A percentile compares a stretch with the other conserved stretches of the same genome.
Conservation (phyloP, 495 filamentous ascomycete species). For the Penicillium silybi region DNA sequence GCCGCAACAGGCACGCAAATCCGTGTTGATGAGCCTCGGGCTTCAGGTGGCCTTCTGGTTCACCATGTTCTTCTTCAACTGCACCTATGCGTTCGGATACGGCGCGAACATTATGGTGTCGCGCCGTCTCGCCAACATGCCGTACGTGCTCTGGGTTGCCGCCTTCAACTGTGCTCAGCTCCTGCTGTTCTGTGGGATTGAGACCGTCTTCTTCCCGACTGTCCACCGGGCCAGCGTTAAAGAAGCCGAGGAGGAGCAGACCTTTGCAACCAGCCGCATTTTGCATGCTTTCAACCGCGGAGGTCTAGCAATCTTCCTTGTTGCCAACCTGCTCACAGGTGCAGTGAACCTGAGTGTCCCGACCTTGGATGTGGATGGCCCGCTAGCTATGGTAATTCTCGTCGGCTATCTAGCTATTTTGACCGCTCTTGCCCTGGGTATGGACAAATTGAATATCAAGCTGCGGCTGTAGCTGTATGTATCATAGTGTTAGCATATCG, state of each 20-base stretch:
- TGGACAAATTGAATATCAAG: slow-evolving; percentile 70
- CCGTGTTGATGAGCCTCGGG: slow-evolving; percentile 56
- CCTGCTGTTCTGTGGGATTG: slow-evolving; percentile 69
- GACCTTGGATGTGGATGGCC: slow-evolving; percentile 64
- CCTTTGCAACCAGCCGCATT: slow-evolving; percentile 72
- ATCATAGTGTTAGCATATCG: neutral
- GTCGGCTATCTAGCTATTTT: slow-evolving; percentile 65
- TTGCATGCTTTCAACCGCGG: slow-evolving; percentile 83
- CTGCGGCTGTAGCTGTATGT: slow-evolving; percentile 54
- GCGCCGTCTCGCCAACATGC: slow-evolving; percentile 85
- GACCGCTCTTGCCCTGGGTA: slow-evolving; percentile 60
- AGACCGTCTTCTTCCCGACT: slow-evolving; percentile 70
- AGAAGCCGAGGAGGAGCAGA: slow-evolving; percentile 49
- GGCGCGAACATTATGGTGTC: slow-evolving; percentile 67
- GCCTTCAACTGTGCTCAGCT: slow-evolving; percentile 84
- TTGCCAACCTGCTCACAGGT: slow-evolving; percentile 87
- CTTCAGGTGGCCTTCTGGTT: slow-evolving; percentile 63
- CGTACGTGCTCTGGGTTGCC: slow-evolving; percentile 87
- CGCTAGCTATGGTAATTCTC: slow-evolving; percentile 67
- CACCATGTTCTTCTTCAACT: slow-evolving; percentile 60
- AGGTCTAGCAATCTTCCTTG: slow-evolving; percentile 78
- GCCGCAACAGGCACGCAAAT: slow-evolving; percentile 41
- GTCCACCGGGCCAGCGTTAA: slow-evolving; percentile 53
- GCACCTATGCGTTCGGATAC: slow-evolving; percentile 63
- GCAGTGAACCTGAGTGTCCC: slow-evolving; percentile 80